These are phyloP conservation scores for Naganishia randhawae DNA, from an alignment of 768 basidiomycete species.

Conservation along the genomic window DNA sequence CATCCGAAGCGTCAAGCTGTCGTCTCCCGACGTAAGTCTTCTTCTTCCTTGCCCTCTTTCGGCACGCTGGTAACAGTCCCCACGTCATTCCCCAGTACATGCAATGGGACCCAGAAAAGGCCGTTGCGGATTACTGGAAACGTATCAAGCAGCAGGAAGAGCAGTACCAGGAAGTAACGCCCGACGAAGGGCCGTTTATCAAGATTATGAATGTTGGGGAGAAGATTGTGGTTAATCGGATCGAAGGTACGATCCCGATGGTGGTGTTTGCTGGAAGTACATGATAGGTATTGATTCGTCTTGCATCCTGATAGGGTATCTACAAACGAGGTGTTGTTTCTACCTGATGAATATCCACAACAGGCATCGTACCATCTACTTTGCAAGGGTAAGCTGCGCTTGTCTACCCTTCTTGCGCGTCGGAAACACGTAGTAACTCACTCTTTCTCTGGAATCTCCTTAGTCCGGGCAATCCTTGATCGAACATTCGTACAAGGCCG, in stretches of 20 bases:
- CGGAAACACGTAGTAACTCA: neutral
- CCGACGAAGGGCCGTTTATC: slow-evolving; percentile 86
- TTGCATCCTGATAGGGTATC: slow-evolving; percentile 41
- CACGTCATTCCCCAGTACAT: slow-evolving; percentile 63
- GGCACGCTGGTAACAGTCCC: neutral
- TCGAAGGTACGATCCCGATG: slow-evolving; percentile 42
- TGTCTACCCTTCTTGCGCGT: neutral
- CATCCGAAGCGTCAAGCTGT: slow-evolving; percentile 94
- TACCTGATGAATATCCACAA: slow-evolving; percentile 99
- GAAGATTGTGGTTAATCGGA: slow-evolving; percentile 80
- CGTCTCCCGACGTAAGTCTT: slow-evolving; percentile 82
- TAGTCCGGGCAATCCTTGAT: slow-evolving; percentile 98
- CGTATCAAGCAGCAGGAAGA: slow-evolving; percentile 82
- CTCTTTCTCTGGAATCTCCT: neutral
- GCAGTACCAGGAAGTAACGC: slow-evolving; percentile 85
- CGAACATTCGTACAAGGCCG: slow-evolving; percentile 98
- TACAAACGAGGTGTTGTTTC: slow-evolving; percentile 88
- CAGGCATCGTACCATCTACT: slow-evolving; percentile 85
- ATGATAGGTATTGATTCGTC: neutral
- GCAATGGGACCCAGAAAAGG: slow-evolving; percentile 85
- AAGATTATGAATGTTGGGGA: slow-evolving; percentile 95
- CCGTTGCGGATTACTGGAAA: slow-evolving; percentile 85
- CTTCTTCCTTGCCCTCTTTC: neutral
- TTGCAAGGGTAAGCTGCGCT: slow-evolving; percentile 69
- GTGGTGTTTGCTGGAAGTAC: neutral